Percentiles rank a stretch among this genome's conserved stretches.
These are phyloP conservation scores for Lagenidium sp. DNA, from an alignment of 352 stramenopile genomes.

Conservation along the genomic window DNA sequence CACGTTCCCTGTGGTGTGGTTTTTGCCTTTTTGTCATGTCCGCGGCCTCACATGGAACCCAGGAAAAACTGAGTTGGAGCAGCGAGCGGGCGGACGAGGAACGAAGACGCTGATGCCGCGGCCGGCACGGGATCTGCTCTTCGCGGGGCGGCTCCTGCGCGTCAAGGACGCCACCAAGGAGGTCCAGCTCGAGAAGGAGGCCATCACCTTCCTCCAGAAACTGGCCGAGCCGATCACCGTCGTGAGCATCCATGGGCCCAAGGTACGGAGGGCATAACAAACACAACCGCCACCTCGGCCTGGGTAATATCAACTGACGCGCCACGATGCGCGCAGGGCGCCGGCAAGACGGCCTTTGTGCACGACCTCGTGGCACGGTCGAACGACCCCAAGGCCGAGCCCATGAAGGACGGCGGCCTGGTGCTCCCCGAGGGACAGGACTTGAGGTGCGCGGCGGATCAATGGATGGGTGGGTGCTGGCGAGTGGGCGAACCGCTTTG, in stretches of 20 bases:
- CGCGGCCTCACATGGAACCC: no score
- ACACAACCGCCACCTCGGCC: no score
- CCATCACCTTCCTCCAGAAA: constrained; percentile 64
- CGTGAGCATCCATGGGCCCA: constrained; percentile 56
- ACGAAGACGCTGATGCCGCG: constrained; percentile 1
- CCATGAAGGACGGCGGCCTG: neutral
- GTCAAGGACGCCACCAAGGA: constrained; percentile 27
- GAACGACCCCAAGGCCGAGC: constrained; percentile 13
- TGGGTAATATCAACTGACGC: neutral
- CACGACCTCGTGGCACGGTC: constrained; percentile 23
- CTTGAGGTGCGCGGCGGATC: constrained; percentile 5
- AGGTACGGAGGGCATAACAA: no score
- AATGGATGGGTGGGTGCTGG: no score
- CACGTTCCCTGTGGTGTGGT: no score
- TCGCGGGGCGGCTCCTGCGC: constrained; percentile 50
- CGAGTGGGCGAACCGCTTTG: no score
- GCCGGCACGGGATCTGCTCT: constrained; percentile 33
- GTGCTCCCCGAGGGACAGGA: constrained; percentile 2
- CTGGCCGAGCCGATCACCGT: constrained; percentile 55
- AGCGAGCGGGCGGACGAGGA: neutral
- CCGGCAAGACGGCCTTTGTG: constrained; percentile 42
- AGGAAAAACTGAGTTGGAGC: no score
- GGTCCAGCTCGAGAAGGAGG: constrained; percentile 63
- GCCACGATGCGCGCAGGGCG: constrained; percentile 15
- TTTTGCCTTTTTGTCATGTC: no score